phyloP scores from a whole-genome alignment of 148 eudicot genomes.

The Nepenthes mirabilis region DNA sequence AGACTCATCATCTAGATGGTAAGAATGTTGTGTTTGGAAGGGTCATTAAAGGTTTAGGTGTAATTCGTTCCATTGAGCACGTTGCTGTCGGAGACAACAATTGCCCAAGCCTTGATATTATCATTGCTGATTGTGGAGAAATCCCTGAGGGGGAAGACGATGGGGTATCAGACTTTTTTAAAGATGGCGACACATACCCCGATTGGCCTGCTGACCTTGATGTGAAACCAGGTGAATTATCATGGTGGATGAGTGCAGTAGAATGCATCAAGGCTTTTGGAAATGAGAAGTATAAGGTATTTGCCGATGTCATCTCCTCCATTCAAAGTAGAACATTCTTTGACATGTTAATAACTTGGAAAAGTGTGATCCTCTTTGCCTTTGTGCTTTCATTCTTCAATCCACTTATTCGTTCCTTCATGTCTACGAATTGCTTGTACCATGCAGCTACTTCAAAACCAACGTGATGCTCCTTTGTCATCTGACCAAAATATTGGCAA shows the following conservation, averaged over 20 bases:
- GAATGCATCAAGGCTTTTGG: constrained; percentile 53
- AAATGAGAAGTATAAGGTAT: constrained; percentile 71
- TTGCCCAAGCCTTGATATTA: constrained; percentile 33
- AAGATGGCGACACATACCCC: constrained; percentile 73
- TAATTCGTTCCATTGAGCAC: constrained; percentile 60
- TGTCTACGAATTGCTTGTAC: too few relatives aligned
- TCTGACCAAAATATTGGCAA: too few relatives aligned
- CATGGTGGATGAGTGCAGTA: constrained; percentile 65
- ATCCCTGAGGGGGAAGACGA: constrained; percentile 68
- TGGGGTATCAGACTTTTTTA: constrained; percentile 58
- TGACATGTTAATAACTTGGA: too few relatives aligned
- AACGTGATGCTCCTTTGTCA: too few relatives aligned
- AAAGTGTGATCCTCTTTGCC: too few relatives aligned
- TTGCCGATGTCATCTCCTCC: too few relatives aligned
- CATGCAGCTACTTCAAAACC: too few relatives aligned
- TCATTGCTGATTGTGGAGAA: constrained; percentile 67
- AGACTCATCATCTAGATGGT: constrained; percentile 58
- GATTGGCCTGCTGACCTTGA: constrained; percentile 81
- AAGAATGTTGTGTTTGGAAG: constrained; percentile 80
- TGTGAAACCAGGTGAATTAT: constrained; percentile 33
- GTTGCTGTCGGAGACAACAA: constrained; percentile 21
- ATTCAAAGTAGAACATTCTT: too few relatives aligned
- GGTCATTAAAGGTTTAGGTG: constrained; percentile 64
- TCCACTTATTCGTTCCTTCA: too few relatives aligned
- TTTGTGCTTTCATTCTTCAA: too few relatives aligned